These are phyloP conservation scores for Penicillium polonicum DNA, from an alignment of 2,329 filamentous ascomycete genomes.

Conservation along the genomic window DNA sequence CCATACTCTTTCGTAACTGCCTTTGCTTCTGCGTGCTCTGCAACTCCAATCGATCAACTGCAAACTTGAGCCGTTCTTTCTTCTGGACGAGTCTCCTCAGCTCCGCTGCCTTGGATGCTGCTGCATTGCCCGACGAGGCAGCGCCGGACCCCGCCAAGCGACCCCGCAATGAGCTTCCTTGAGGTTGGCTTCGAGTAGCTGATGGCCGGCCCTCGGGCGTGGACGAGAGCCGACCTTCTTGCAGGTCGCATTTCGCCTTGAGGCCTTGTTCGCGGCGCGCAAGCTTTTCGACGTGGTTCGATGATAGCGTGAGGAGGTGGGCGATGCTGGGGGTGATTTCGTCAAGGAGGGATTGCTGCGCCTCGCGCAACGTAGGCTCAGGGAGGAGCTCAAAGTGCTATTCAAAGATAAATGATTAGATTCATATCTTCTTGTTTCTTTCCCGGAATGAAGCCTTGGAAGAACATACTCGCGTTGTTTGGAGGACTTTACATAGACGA, in stretches of 20 bases:
- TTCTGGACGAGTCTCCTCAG: conserved; percentile 72
- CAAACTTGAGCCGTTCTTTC: conserved; percentile 82
- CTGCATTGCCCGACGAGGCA: conserved; percentile 27
- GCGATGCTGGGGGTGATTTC: conserved; percentile 87
- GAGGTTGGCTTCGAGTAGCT: conserved; percentile 17
- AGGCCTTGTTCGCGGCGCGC: conserved; percentile 79
- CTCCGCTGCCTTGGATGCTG: conserved; percentile 52
- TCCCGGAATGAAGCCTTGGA: too few relatives aligned
- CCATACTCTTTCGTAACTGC: conserved; percentile 72
- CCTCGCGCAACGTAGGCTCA: conserved; percentile 75
- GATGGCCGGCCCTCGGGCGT: conserved; percentile 35
- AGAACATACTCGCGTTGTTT: conserved; percentile 57
- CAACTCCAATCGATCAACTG: conserved; percentile 79
- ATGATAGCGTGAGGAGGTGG: conserved; percentile 75
- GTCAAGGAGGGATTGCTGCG: conserved; percentile 79
- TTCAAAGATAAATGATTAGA: neutral
- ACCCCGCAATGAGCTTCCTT: conserved; percentile 24
- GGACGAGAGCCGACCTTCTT: conserved; percentile 67
- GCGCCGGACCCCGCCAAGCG: conserved; percentile 27
- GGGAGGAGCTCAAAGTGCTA: conserved; percentile 93
- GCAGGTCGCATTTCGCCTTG: conserved; percentile 77
- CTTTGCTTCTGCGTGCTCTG: conserved; percentile 77
- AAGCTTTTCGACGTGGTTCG: conserved; percentile 77
- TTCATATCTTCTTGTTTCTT: neutral
- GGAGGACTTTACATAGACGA: conserved; percentile 61